Evolutionary conservation across 305 asterid genomes (phyloP).

Genomic region (Fraxinus sp.): DNA sequence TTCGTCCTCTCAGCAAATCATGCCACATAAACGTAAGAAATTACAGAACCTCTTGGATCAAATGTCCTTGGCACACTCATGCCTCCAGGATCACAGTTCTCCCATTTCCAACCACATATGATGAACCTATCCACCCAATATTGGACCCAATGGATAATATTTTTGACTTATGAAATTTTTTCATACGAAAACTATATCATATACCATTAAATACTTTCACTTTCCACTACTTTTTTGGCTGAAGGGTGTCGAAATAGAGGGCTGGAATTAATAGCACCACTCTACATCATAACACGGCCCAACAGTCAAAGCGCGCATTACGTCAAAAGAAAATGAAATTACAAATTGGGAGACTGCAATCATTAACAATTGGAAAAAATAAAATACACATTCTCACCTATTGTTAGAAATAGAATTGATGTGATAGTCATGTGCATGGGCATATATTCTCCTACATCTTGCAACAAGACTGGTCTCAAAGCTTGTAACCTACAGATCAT

Average conservation of each 20-base stretch:
- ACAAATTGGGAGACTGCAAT: not conserved
- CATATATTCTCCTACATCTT: constrained; percentile 94
- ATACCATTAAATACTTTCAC: constrained; percentile 1
- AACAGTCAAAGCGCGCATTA: not conserved
- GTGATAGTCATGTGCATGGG: constrained; percentile 98
- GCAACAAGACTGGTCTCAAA: constrained; percentile 87
- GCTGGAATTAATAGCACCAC: not conserved
- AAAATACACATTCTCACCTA: constrained; percentile 55
- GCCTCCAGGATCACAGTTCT: not conserved
- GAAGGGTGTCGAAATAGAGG: constrained; percentile 8
- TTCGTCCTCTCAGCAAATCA: constrained; percentile 6
- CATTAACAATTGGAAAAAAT: constrained; percentile 15
- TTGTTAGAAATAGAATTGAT: constrained; percentile 94
- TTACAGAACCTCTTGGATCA: not conserved
- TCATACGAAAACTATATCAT: not conserved
- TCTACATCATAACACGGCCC: not conserved
- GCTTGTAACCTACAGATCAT: constrained; percentile 68
- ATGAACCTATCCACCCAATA: constrained; percentile 14
- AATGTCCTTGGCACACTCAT: not conserved
- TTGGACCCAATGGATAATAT: constrained; percentile 11
- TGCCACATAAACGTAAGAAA: not conserved
- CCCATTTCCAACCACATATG: not conserved
- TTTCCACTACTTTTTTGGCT: constrained; percentile 1
- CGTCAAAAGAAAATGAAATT: not conserved
- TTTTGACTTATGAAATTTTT: not conserved